Evolutionary conservation across 1,284 basidiomycete genomes (phyloP).

Genomic region (Naganishia cerealis): DNA sequence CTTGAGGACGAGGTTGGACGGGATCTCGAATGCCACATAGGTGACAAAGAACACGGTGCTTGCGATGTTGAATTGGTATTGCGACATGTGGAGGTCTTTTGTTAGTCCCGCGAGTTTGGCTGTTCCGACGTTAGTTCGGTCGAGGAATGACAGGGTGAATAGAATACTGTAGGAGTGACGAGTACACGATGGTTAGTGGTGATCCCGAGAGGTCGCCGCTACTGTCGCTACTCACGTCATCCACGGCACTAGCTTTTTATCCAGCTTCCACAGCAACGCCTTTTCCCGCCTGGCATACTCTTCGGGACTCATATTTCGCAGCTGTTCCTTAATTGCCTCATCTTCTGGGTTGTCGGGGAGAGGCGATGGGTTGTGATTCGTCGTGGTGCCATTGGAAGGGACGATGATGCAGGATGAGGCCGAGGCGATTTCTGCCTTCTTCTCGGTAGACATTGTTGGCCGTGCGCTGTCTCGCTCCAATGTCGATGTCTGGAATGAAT

Average conservation of each 20-base stretch:
- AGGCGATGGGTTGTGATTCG: slow-evolving; percentile 23
- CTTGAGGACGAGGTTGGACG: slow-evolving; percentile 56
- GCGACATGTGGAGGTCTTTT: slow-evolving; percentile 50
- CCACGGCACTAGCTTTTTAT: slow-evolving; percentile 51
- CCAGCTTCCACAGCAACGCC: slow-evolving; percentile 50
- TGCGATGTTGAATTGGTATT: slow-evolving; percentile 51
- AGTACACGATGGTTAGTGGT: not conserved
- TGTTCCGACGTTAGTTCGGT: slow-evolving; percentile 56
- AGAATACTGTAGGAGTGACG: slow-evolving; percentile 5
- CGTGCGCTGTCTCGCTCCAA: not conserved
- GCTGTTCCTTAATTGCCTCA: slow-evolving; percentile 20
- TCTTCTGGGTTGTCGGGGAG: slow-evolving; percentile 14
- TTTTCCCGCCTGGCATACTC: slow-evolving; percentile 47
- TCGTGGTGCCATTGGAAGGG: slow-evolving; percentile 17
- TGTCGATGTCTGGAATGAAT: not conserved
- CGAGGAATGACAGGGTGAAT: slow-evolving; percentile 51
- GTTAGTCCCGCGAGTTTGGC: slow-evolving; percentile 51
- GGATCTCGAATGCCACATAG: slow-evolving; percentile 55
- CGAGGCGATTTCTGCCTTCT: slow-evolving; percentile 13
- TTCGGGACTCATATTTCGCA: slow-evolving; percentile 34
- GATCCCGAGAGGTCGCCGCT: not conserved
- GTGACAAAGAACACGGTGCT: slow-evolving; percentile 28
- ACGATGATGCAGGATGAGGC: slow-evolving; percentile 13
- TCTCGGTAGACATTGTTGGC: slow-evolving; percentile 4
- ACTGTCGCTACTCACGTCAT: slow-evolving; percentile 45